Conservation (phyloP, 176 grass and related monocot genomes). For the Chloris gayana region DNA sequence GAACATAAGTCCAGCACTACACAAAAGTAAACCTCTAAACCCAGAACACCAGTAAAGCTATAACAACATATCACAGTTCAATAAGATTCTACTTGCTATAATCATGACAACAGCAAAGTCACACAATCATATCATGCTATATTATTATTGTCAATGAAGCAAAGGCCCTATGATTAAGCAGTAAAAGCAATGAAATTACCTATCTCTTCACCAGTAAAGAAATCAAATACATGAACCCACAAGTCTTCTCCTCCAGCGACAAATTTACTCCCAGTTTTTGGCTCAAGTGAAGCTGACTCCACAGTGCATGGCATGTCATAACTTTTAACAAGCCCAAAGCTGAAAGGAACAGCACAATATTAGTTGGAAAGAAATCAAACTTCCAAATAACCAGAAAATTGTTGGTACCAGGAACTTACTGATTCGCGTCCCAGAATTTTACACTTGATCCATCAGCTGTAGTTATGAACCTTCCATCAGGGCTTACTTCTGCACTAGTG, state of each 20-base stretch:
- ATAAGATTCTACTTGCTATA: neutral
- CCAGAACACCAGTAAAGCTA: neutral
- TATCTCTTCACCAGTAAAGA: slow-evolving; percentile 95
- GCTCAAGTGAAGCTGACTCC: slow-evolving; percentile 96
- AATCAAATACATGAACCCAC: slow-evolving; percentile 95
- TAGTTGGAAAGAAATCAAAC: slow-evolving; percentile 8
- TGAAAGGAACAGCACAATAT: slow-evolving; percentile 44
- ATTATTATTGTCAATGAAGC: no score
- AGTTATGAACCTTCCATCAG: slow-evolving; percentile 93
- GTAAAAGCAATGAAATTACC: slow-evolving; percentile 44
- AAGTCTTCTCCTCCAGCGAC: slow-evolving; percentile 95
- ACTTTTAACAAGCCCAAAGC: slow-evolving; percentile 96
- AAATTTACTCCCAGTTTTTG: slow-evolving; percentile 81
- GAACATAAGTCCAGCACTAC: no score
- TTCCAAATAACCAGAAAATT: neutral
- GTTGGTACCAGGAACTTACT: slow-evolving; percentile 54
- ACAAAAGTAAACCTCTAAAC: neutral
- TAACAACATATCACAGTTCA: neutral
- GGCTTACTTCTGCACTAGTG: slow-evolving; percentile 94
- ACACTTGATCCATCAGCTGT: slow-evolving; percentile 91
- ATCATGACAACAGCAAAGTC: neutral
- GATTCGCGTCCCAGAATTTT: slow-evolving; percentile 97
- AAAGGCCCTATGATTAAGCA: neutral
- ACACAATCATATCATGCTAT: neutral
- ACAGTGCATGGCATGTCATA: slow-evolving; percentile 92